These are phyloP conservation scores for Fusarium nanum DNA, from an alignment of 2,329 filamentous ascomycete genomes.

Conservation along the genomic window DNA sequence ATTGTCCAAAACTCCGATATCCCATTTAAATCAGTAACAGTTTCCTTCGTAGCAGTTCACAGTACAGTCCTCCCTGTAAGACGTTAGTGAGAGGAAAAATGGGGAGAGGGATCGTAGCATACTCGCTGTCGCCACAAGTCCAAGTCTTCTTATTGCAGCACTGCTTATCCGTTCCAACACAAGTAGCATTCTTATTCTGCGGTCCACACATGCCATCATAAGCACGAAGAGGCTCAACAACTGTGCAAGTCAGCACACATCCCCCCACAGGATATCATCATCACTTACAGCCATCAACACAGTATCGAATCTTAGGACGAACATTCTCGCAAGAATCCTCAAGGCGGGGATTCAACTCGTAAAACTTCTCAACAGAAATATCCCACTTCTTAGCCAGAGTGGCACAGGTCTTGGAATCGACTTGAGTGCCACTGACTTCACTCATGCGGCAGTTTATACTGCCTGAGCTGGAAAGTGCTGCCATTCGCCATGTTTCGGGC, in stretches of 20 bases:
- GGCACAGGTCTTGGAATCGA: not conserved
- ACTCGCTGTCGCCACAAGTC: constrained; percentile 22
- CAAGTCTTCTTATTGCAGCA: constrained; percentile 29
- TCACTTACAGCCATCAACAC: constrained; percentile 18
- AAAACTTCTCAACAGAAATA: constrained; percentile 1
- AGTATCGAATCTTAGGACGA: constrained; percentile 13
- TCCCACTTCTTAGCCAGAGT: not conserved
- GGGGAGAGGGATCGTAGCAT: not conserved
- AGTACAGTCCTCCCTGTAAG: constrained; percentile 3
- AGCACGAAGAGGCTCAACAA: not conserved
- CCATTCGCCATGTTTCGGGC: not conserved
- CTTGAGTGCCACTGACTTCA: not conserved
- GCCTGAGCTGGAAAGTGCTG: not conserved
- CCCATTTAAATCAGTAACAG: not conserved
- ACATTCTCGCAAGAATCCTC: constrained; percentile 4
- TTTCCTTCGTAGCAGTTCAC: constrained; percentile 15
- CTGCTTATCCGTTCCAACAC: constrained; percentile 16
- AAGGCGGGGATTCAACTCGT: constrained; percentile 13
- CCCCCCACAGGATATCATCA: too few relatives aligned
- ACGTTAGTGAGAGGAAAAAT: not conserved
- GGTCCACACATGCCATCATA: constrained; percentile 16
- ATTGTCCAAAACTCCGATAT: not conserved
- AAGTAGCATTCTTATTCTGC: constrained; percentile 15
- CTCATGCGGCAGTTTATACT: constrained; percentile 9
- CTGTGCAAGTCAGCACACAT: not conserved